Evolutionary conservation across 371 early-diverging fungal species (phyloP), one percentile per base, ranked within the genome.

Genomic region (Rhizomucor miehei): DNA sequence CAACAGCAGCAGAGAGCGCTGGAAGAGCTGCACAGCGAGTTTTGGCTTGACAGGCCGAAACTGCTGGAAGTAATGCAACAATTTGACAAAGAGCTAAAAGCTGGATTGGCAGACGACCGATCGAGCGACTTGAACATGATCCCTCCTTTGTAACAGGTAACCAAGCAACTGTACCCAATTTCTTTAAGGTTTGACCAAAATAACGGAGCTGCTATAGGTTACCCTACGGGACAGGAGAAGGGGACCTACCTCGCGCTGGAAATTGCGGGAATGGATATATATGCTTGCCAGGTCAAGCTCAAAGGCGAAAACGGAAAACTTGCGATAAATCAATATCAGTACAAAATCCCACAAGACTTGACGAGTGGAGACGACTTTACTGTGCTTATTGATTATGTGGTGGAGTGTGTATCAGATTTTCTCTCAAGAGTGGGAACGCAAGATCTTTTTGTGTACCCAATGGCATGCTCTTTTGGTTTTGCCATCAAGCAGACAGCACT

Each of bases 171-270:
- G 12, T 20, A 36, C 12, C 44, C n/a, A 19, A 23, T 2, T 8
- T 11, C 2, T 9, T 19, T 29, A 12, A 20, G 37, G 23, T 40
- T 1, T 19, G 12, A 19, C 40, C 40, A 19, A 14, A 35, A 38
- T 19, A 1, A n/a, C 41, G 4, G 1, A 12, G 16, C 14, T 17
- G 25, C n/a, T 34, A 21, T 54, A 77, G 78, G 78, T 2, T 68
- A 87, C 20, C 96, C 96, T n/a, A 86, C 85, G 21, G 95, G 95
- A 19, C 62, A 79, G 50, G 96, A 95, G 57, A 86, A 81, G 35
- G 96, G 95, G 19, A 83, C 86, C n/a, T 93, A 85, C 70, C 73
- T 97, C 41, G 94, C 95, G 23, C 79, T 97, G 47, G 97, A 97
- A 69, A 81, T 95, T 52, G 93, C 92, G 34, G 96, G 95, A 25